Evolutionary conservation across 2,329 filamentous ascomycete species (phyloP), one percentile per base, ranked within the genome.

Genomic region (Zasmidium citrigriseum): DNA sequence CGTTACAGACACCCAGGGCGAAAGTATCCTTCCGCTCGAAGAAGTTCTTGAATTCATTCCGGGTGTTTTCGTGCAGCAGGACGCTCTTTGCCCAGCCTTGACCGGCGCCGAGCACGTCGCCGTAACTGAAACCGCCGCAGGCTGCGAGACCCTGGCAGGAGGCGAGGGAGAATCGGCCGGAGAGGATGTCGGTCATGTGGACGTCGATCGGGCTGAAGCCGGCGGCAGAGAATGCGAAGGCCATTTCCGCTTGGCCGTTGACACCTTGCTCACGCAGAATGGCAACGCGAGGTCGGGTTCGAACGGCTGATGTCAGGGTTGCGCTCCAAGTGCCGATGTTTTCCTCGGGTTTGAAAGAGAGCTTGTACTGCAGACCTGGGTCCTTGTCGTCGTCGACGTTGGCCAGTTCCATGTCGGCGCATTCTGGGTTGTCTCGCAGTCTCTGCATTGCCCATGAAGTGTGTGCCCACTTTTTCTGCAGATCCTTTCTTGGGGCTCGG

Each of bases 101-200:
- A 54, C 95, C 95, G n/a, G 95, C 95, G 59, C 93, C 95, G 0
- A 98, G 84, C 38, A 93, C 90, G 67, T 93, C 90, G 67, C 92
- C 92, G 73, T 96, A 98, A 16, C 91, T 96, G 84, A 99, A 98
- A 51, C 95, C 95, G 72, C 95, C 95, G 65, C 93, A 96, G n/a
- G 92, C 92, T 34, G 93, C 95, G 48, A 98, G 83, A 66, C 95
- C 95, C 27, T 88, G 87, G 74, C 97, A 97, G 63, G 87, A 88
- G 44, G 87, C 83, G 9, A 99, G 86, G 0, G 90, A 92, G 61
- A 90, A 86, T 16, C 90, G 89, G 11, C 86, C 86, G 22, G 91
- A 86, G 56, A 98, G 87, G 50, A 89, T 82, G 68, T 98, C 93
- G 2, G 89, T 95, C 95, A 99, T 98, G 81, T 97, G 93, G 1